Conservation (phyloP, 129 eudicot genomes). For the Chrysanthemum makinoi region DNA sequence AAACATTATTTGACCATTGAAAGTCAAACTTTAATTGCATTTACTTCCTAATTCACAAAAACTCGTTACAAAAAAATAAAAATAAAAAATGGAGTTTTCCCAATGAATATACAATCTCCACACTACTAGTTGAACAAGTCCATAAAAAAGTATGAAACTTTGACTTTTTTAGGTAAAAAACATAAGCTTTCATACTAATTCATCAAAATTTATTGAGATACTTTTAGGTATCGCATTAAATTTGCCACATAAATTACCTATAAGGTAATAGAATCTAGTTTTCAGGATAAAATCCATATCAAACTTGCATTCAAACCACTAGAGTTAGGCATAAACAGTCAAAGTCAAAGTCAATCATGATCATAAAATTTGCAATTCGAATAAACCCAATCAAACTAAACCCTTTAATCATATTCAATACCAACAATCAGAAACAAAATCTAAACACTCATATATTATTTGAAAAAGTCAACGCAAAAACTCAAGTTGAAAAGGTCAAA, state of each 20-base stretch:
- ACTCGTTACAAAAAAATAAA: not conserved
- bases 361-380: constrained; percentile 7
- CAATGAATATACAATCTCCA: not conserved
- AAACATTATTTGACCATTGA: not conserved
- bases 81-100: not conserved
- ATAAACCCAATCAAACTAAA: constrained; percentile 14
- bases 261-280: not conserved
- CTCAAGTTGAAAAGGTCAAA: not conserved
- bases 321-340: not conserved
- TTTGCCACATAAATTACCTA: not conserved
- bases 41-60: constrained; percentile 10
- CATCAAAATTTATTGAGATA: not conserved
- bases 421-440: not conserved
- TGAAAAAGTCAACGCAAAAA: constrained; percentile 7
- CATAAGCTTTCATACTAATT: not conserved
- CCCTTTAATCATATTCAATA: not conserved
- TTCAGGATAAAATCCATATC: not conserved
- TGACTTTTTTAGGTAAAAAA: constrained; percentile 4
- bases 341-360: constrained; percentile 26
- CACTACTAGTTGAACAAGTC: constrained; percentile 1
- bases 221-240: not conserved
- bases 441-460: too few relatives aligned
- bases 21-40: constrained; percentile 6
- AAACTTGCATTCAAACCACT: not conserved
- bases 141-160: not conserved